Base-by-base conservation (phyloP, 192 early-diverging fungal genomes). In the Mortierella alpina region DNA sequence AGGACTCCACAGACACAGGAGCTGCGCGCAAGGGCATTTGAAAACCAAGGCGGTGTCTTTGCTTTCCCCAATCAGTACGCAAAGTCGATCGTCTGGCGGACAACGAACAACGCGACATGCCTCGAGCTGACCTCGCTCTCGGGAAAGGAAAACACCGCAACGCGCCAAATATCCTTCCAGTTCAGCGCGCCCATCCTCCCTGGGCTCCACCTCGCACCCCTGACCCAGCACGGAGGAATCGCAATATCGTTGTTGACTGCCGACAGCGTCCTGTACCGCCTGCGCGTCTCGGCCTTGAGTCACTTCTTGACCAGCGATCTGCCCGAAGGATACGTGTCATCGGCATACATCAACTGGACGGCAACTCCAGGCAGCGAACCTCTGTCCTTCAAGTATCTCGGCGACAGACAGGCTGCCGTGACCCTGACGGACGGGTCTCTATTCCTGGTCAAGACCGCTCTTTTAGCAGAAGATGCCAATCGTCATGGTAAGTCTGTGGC, bases 51-150 rank as follows among this genome's bases (percentile, higher is more conserved):
- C 1, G 77, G 77, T 10, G 77, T 80, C 58, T 80, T 80, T 68
- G 64, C 70, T 2, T 68, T 66, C 47, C 70, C 77, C 0, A 57
- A 63, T 60, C 64, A 80, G 44, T 68, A 63, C 23, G 77, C 64
- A 51, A 80, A 80, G 60, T 72, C 77, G 0, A 65, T 80, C 44
- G 77, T 68, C 17, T 80, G 77, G 77, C 72, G 77, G 55, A 80
- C 77, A 4, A 68, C 23, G 17, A 54, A 68, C 7, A 80, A 80
- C 47, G 77, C 77, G 22, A 59, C 70, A 7, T 22, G 56, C 0
- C 52, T 80, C 20, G 77, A 80, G 42, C 65, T 80, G 3, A 52
- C 63, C n/a, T 72, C 70, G 4, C 58, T 80, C 23, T 68, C 77
- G 15, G 63, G 77, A 47, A 80, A 80, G 54, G 77, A 80, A 41